A percentile compares a stretch with the other conserved stretches of the same genome.
phyloP scores from a whole-genome alignment of 225 moss, liverwort and hornwort genomes.

The Climacium dendroides region DNA sequence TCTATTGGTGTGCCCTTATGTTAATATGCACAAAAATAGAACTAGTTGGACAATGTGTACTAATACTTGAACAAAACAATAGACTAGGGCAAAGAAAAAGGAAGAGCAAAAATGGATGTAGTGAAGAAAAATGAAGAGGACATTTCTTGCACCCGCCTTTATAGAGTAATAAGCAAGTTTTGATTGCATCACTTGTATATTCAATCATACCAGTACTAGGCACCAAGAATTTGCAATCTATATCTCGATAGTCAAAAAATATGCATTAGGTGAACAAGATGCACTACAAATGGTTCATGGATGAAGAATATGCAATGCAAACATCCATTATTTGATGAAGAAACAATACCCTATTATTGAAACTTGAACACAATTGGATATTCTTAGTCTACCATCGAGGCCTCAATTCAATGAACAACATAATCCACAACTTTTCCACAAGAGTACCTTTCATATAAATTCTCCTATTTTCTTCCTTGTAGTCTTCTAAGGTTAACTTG shows the following conservation, averaged over 20 bases:
- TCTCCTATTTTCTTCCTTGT: background rate
- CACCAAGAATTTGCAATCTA: background rate
- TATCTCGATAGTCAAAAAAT: background rate
- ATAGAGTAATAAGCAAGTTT: background rate
- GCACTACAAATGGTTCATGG: background rate
- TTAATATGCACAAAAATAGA: background rate
- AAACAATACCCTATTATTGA: background rate
- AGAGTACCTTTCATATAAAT: background rate
- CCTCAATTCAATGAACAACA: too few relatives aligned
- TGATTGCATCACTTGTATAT: background rate
- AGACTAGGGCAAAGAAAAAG: background rate
- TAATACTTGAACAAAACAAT: too few relatives aligned
- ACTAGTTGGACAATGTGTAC: background rate
- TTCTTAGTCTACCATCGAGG: background rate
- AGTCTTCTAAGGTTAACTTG: background rate
- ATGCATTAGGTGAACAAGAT: background rate
- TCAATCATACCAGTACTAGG: accelerated
- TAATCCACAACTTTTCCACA: background rate
- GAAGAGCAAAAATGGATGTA: background rate
- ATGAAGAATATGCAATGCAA: background rate
- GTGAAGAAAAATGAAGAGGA: background rate
- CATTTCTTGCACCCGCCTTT: background rate
- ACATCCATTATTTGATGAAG: background rate
- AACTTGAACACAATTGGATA: background rate
- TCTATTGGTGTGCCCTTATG: background rate